These are phyloP conservation scores for Mycena crocata DNA, from an alignment of 768 basidiomycete species.

Conservation along the genomic window DNA sequence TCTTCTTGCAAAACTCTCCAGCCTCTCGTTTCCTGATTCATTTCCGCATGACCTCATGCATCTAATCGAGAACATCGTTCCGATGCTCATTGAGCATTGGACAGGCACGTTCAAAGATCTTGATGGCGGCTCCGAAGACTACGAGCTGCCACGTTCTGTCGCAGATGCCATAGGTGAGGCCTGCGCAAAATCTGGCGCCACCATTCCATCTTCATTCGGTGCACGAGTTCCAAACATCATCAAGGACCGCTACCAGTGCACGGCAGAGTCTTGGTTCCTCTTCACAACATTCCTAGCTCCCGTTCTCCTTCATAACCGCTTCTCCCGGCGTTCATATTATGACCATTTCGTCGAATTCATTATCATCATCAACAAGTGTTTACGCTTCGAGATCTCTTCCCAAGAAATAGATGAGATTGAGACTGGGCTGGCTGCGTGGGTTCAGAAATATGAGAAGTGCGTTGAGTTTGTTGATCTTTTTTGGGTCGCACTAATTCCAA, in stretches of 20 bases:
- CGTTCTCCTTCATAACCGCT: slow-evolving; percentile 26
- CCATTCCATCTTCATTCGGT: slow-evolving; percentile 45
- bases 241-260: slow-evolving; percentile 35
- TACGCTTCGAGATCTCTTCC: not conserved
- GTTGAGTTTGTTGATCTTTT: not conserved
- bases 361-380: slow-evolving; percentile 1
- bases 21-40: slow-evolving; percentile 41
- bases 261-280: slow-evolving; percentile 45
- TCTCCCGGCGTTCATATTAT: not conserved
- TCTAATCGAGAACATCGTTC: slow-evolving; percentile 49
- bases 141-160: slow-evolving; percentile 34
- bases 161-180: slow-evolving; percentile 49
- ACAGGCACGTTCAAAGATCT: slow-evolving; percentile 47
- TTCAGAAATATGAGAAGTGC: slow-evolving; percentile 9
- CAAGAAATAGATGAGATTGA: not conserved
- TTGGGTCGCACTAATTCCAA: too few species aligned
- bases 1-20: slow-evolving; percentile 40
- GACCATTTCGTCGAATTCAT: slow-evolving; percentile 8
- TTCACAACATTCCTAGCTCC: slow-evolving; percentile 45
- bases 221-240: slow-evolving; percentile 40
- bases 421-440: not conserved
- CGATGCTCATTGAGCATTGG: slow-evolving; percentile 46
- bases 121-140: slow-evolving; percentile 33
- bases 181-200: slow-evolving; percentile 36
- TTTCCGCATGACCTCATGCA: slow-evolving; percentile 56